Base-by-base conservation (phyloP, 2,329 filamentous ascomycete genomes). In the Fusarium mundagurra region DNA sequence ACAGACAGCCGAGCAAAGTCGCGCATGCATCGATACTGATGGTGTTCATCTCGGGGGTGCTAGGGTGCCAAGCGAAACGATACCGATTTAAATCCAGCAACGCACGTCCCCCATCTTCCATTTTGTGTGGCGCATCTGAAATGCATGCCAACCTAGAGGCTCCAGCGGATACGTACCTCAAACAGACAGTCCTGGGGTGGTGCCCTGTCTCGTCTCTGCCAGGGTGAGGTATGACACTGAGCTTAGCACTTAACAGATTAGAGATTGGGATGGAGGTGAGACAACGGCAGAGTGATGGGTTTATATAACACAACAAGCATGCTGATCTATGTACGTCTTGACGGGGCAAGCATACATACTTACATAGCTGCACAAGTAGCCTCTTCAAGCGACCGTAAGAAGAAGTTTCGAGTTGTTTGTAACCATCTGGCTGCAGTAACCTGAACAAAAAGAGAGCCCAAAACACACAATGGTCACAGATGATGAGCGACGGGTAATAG, bases 61-160 rank as follows among this genome's bases (percentile, higher is more conserved):
- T 54, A 54, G 27, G 67, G 53, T 73, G 66, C 70, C 73, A 74
- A 72, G 73, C 67, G 67, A 76, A 74, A 76, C 73, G 72, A 64
- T 50, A 60, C 69, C 70, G 70, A 76, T 74, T 74, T 64, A 69
- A 74, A 68, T 51, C 70, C 73, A 73, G 58, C 58, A 61, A 74
- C 50, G 71, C 73, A 72, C 64, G 70, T 62, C 71, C 70, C 70
- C 57, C 64, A 61, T 64, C 57, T 54, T 50, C 41, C 31, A 59
- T 50, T 59, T 31, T 47, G 47, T 61, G 73, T 76, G 70, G 70
- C 67, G 64, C 70, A 69, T 74, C 67, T 63, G 48, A 75, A 63
- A 47, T 61, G 60, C 43, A 41, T 59, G 73, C 62, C 65, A 71
- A 73, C 62, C 65, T 68, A 73, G 73, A 72, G 39, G 43, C 39